Percentiles rank a stretch among this genome's conserved stretches.
These are phyloP conservation scores for Cladosporium sp. DNA, from an alignment of 2,329 filamentous ascomycete species.

Conservation along the genomic window DNA sequence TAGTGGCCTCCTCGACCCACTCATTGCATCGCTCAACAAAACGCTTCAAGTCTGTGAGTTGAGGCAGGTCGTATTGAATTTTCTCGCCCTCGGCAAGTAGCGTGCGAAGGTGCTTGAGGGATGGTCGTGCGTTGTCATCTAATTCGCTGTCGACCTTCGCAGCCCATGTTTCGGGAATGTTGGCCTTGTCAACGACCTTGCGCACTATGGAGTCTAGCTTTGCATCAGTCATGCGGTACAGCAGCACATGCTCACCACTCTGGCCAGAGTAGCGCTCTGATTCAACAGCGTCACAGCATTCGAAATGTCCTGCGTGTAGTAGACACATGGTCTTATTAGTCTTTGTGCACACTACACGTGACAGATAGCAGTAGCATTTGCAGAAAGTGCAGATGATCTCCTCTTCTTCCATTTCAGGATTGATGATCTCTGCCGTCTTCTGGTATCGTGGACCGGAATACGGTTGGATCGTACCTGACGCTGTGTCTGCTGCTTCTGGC, in stretches of 20 bases:
- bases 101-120: conserved; percentile 78
- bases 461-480: conserved; percentile 28
- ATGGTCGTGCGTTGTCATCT: conserved; percentile 76
- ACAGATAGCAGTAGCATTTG: conserved; percentile 88
- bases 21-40: conserved; percentile 97
- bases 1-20: conserved; percentile 95
- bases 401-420: conserved; percentile 72
- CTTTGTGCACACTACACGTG: conserved; percentile 79
- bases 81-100: conserved; percentile 91
- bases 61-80: conserved; percentile 84
- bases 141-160: conserved; percentile 83
- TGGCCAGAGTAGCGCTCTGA: conserved; percentile 59
- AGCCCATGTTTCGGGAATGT: conserved; percentile 81
- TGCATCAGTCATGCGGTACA: conserved; percentile 72
- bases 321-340: conserved; percentile 80
- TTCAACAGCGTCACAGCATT: conserved; percentile 71
- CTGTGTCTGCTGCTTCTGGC: conserved; percentile 45
- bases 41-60: conserved; percentile 72
- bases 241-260: conserved; percentile 62
- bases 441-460: conserved; percentile 35
- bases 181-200: conserved; percentile 81
- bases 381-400: conserved; percentile 89
- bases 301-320: conserved; percentile 70
- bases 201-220: conserved; percentile 62
- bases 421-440: conserved; percentile 52